phyloP scores from a whole-genome alignment of 441 rosid genomes.

The Populus tomentosa region DNA sequence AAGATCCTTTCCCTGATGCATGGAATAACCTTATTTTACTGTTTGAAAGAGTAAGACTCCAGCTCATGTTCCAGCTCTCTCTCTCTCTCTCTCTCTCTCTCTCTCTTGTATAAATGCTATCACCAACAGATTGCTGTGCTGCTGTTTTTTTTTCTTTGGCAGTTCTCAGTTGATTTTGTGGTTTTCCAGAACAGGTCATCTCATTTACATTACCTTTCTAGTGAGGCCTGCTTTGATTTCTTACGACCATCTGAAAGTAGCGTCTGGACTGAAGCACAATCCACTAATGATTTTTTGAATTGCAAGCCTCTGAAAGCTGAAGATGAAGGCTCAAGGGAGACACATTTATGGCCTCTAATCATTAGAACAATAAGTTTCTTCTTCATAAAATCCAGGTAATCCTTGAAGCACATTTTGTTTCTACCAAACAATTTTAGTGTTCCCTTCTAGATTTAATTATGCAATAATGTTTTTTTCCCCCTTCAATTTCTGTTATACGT shows the following conservation, averaged over 20 bases:
- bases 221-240: constrained; percentile 50
- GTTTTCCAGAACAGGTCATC: constrained; percentile 71
- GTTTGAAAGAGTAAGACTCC: constrained; percentile 65
- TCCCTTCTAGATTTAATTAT: not conserved
- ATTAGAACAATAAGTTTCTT: constrained; percentile 68
- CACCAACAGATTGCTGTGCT: not conserved
- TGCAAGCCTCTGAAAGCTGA: constrained; percentile 23
- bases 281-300: constrained; percentile 20
- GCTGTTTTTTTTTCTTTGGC: constrained; percentile 6
- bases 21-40: constrained; percentile 65
- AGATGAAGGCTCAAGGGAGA: constrained; percentile 22
- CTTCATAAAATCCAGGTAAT: constrained; percentile 66
- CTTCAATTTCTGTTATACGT: not conserved
- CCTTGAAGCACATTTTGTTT: constrained; percentile 5
- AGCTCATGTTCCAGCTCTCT: not conserved
- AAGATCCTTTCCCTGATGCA: constrained; percentile 92
- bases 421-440: not conserved
- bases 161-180: constrained; percentile 28
- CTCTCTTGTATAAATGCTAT: not conserved
- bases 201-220: constrained; percentile 33
- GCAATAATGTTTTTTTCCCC: not conserved
- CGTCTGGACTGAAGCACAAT: constrained; percentile 9
- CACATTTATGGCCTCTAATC: constrained; percentile 56
- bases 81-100: too few species aligned
- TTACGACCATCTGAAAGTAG: constrained; percentile 45